Evolutionary conservation across 768 basidiomycete genomes (phyloP).

Genomic region (Tulasnella sp.): DNA sequence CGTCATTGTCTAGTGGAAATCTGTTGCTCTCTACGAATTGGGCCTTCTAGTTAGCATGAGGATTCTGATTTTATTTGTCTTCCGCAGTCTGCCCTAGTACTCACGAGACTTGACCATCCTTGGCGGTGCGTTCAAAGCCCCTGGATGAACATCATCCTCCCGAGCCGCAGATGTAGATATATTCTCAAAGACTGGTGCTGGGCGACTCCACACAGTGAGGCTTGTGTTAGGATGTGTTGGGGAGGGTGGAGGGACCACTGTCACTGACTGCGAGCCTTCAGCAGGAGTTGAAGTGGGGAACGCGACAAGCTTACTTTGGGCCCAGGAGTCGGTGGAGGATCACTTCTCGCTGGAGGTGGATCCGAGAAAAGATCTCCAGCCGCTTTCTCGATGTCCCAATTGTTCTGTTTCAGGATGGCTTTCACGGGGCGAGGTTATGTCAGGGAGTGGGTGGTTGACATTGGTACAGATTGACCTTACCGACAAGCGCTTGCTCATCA

Average conservation of each 20-base stretch:
- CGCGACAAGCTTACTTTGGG: slow-evolving; percentile 4
- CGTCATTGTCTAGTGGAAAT: not conserved
- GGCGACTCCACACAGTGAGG: not conserved
- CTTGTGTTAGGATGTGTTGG: not conserved
- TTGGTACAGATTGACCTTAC: not conserved
- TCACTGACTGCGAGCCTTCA: not conserved
- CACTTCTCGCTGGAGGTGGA: not conserved
- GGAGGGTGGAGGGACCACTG: slow-evolving; percentile 1
- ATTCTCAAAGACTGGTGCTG: not conserved
- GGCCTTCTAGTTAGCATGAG: not conserved
- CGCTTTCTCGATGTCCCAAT: slow-evolving; percentile 26
- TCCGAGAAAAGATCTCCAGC: slow-evolving; percentile 21
- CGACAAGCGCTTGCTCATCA: slow-evolving; percentile 21
- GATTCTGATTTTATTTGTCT: not conserved
- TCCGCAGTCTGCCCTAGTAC: not conserved
- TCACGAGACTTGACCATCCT: slow-evolving; percentile 12
- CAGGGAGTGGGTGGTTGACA: not conserved
- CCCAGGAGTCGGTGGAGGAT: slow-evolving; percentile 8
- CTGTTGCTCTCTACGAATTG: not conserved
- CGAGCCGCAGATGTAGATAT: not conserved
- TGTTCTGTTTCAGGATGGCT: slow-evolving; percentile 27
- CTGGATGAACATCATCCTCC: not conserved
- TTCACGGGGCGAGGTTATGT: not conserved
- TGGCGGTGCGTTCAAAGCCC: not conserved
- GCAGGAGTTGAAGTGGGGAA: not conserved